Conservation (phyloP, 768 basidiomycete species). For the Thelephora ganbajun region DNA sequence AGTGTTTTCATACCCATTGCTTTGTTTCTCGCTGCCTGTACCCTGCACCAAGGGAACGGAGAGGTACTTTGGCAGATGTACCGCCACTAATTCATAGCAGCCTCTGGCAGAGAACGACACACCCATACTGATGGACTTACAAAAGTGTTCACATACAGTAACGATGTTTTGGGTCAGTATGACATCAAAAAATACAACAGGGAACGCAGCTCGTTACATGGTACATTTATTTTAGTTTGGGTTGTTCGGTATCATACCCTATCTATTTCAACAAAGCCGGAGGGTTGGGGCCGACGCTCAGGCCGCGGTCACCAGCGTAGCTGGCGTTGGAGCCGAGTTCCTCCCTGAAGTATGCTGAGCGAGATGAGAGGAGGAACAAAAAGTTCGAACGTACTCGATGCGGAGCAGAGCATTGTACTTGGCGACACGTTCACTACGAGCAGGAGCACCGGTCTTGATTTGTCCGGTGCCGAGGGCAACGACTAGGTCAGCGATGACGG, state of each 20-base stretch:
- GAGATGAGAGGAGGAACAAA: conserved; percentile 1
- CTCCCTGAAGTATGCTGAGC: conserved; percentile 33
- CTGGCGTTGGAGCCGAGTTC: conserved; percentile 57
- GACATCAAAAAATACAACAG: too few species aligned
- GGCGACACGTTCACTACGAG: conserved; percentile 90
- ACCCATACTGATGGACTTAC: too few species aligned
- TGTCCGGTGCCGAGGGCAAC: conserved; percentile 88
- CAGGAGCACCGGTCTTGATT: conserved; percentile 98
- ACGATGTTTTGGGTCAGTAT: too few species aligned
- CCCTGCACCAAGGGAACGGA: too few species aligned
- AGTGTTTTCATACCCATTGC: too few species aligned
- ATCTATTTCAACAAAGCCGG: conserved; percentile 60
- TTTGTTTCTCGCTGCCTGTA: too few species aligned
- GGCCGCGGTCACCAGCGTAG: conserved; percentile 68
- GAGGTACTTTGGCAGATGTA: too few species aligned
- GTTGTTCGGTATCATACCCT: conserved; percentile 7
- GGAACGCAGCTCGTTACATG: too few species aligned
- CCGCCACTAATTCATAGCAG: too few species aligned
- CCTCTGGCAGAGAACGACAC: too few species aligned
- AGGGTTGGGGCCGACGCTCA: conserved; percentile 61
- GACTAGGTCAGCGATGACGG: conserved; percentile 87
- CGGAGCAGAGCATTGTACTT: conserved; percentile 87
- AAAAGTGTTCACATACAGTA: too few species aligned
- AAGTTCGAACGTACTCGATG: conserved; percentile 58
- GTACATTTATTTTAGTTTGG: not conserved